Percentiles rank a stretch among this genome's conserved stretches.
These are phyloP conservation scores for Globisporangium recalcitrans DNA, from an alignment of 352 stramenopile species.

Conservation along the genomic window DNA sequence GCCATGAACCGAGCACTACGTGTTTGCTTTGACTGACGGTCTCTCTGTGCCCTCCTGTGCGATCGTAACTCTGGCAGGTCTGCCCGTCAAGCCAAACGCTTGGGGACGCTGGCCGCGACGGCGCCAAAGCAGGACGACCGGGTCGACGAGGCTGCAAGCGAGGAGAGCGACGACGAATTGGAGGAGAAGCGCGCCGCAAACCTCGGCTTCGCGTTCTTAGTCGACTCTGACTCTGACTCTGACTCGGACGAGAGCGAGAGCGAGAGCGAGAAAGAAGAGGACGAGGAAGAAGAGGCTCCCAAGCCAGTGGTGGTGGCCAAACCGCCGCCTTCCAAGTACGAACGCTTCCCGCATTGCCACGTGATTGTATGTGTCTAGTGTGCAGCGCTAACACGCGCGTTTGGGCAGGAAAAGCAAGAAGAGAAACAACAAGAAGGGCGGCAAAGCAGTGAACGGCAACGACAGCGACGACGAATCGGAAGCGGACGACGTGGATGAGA, in stretches of 20 bases:
- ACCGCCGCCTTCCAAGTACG: constrained; percentile 15
- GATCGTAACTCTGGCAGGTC: constrained; percentile 35
- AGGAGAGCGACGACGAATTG: constrained; percentile 33
- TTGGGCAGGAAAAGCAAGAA: constrained; percentile 20
- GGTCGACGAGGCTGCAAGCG: constrained; percentile 13
- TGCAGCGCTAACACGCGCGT: not conserved
- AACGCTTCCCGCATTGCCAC: not conserved
- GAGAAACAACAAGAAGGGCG: constrained; percentile 39
- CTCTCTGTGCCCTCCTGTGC: too few relatives aligned
- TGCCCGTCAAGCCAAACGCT: constrained; percentile 68
- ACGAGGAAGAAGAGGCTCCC: constrained; percentile 16
- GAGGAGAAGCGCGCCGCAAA: constrained; percentile 52
- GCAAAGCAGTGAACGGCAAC: constrained; percentile 12
- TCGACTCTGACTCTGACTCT: constrained; percentile 64
- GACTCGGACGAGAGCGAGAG: constrained; percentile 45
- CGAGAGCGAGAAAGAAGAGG: constrained; percentile 17
- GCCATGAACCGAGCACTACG: not conserved
- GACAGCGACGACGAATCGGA: constrained; percentile 26
- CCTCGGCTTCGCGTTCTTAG: constrained; percentile 68
- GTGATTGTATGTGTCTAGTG: not conserved
- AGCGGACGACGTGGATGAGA: constrained; percentile 52
- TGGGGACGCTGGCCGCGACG: constrained; percentile 44
- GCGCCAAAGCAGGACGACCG: constrained; percentile 26
- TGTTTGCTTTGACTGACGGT: too few relatives aligned
- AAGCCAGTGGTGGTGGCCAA: constrained; percentile 14